A percentile compares a stretch with the other conserved stretches of the same genome.
These are phyloP conservation scores for Saccharomyces hybrid DNA, from an alignment of 1,139 yeast species.

Conservation along the genomic window DNA sequence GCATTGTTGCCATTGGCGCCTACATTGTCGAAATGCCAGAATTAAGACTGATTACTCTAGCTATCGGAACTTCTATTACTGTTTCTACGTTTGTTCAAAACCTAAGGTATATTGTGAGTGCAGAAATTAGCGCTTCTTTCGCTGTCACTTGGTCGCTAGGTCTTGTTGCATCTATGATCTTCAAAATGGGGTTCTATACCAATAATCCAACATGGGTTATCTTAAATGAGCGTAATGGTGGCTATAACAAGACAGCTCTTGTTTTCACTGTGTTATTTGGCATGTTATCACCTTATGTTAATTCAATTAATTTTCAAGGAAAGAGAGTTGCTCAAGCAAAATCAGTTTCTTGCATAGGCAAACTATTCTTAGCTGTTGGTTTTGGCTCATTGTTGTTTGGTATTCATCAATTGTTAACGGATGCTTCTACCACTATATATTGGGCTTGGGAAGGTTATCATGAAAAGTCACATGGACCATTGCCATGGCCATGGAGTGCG, in stretches of 20 bases:
- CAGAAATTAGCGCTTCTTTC: conserved; percentile 31
- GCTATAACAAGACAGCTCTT: conserved; percentile 69
- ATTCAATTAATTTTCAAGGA: conserved; percentile 16
- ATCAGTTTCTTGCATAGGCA: conserved; percentile 6
- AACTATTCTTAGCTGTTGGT: conserved; percentile 43
- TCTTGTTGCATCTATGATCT: conserved; percentile 58
- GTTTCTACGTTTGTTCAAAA: conserved; percentile 59
- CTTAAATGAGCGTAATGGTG: conserved; percentile 80
- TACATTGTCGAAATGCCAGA: conserved; percentile 63
- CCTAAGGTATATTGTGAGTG: conserved; percentile 41
- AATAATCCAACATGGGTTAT: conserved; percentile 97
- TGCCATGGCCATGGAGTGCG: conserved; percentile 83
- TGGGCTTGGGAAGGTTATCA: conserved; percentile 98
- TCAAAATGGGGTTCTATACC: conserved; percentile 69
- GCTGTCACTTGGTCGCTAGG: conserved; percentile 65
- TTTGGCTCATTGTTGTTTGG: conserved; percentile 72
- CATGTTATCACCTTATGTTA: conserved; percentile 39
- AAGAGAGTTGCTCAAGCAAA: conserved; percentile 5
- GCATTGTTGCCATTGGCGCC: conserved; percentile 67
- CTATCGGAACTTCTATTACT: conserved; percentile 60
- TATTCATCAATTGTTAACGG: conserved; percentile 67
- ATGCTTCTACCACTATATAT: conserved; percentile 72
- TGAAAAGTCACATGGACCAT: conserved; percentile 57
- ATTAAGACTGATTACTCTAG: conserved; percentile 54
- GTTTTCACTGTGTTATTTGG: conserved; percentile 60